Evolutionary conservation across 345 rosid genomes (phyloP), one percentile per base, ranked within the genome.

Genomic region (Ceriops decandra): DNA sequence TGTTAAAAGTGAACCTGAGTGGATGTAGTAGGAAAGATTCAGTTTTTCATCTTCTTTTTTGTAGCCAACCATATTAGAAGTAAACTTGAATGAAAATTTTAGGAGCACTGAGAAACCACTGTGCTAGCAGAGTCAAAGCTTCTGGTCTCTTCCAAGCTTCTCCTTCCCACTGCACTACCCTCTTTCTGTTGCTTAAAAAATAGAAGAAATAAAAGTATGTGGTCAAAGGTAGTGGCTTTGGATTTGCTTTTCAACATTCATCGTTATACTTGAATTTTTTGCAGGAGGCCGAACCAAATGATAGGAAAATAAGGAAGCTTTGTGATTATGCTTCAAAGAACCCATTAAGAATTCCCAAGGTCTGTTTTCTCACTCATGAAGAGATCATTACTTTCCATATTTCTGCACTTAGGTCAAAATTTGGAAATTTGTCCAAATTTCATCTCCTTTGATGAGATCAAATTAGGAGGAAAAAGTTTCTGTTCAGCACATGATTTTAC

Each of bases 341-440:
- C 63, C 97, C 98, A 20, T 75, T 93, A 76, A 84, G 98, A 72
- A 89, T 93, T 65, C 98, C 98, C 5, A 84, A 91, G 96, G 98
- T 85, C 38, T 73, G 21, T 71, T 64, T 71, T 68, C 57, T 35
- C 35, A 19, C 62, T 60, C 33, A 35, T 35, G 47, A 33, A 54
- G 69, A 9, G 31, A 20, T 30, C 38, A 42, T 67, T 64, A n/a
- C 52, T 64, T 61, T 28, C 52, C 52, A 57, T 42, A 66, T 66
- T 65, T 59, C 9, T 53, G 24, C 15, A 8, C 13, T 53, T 53
- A 21, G 10, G 42, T 7, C 42, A 20, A 21, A 4, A 9, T 10
- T 53, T 53, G 17, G 57, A 7, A 21, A 53, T 53, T 53, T 53
- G 42, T 2, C 4, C 27, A 53, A 21, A 6, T 53, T 24, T 24